A percentile compares a stretch with the other conserved stretches of the same genome.
Evolutionary conservation across 176 grass and related monocot species (phyloP).

Genomic region (Aegilops sharonensis): DNA sequence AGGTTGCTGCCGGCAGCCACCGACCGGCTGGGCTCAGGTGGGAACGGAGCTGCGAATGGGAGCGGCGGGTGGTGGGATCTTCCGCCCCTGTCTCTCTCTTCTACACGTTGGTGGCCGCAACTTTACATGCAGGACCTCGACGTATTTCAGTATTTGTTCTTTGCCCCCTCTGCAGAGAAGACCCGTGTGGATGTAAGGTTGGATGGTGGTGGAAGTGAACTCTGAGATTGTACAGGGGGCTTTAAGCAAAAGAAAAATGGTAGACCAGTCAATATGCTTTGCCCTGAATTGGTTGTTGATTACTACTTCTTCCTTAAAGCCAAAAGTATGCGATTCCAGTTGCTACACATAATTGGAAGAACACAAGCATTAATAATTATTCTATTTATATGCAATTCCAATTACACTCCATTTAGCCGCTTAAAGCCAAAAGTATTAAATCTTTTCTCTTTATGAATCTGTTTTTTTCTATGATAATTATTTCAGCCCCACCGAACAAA

Average conservation of each 20-base stretch:
- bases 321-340: background rate
- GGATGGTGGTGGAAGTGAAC: background rate
- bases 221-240: background rate
- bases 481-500: no score
- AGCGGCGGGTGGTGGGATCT: constrained; percentile 6
- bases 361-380: background rate
- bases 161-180: background rate
- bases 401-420: no score
- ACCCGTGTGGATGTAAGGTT: background rate
- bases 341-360: background rate
- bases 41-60: constrained; percentile 16
- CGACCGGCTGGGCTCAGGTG: constrained; percentile 8
- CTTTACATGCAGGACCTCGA: background rate
- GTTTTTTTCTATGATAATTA: no score
- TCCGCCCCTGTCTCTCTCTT: background rate
- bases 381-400: background rate
- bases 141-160: background rate
- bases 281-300: background rate
- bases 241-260: background rate
- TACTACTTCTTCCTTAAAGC: background rate
- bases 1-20: background rate
- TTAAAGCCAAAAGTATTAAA: no score
- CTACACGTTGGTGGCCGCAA: background rate
- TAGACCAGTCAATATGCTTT: background rate
- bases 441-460: no score